A percentile compares a stretch with the other conserved stretches of the same genome.
Evolutionary conservation across 2,329 filamentous ascomycete species (phyloP).

Genomic region (Cylindrodendrum hubeiense): DNA sequence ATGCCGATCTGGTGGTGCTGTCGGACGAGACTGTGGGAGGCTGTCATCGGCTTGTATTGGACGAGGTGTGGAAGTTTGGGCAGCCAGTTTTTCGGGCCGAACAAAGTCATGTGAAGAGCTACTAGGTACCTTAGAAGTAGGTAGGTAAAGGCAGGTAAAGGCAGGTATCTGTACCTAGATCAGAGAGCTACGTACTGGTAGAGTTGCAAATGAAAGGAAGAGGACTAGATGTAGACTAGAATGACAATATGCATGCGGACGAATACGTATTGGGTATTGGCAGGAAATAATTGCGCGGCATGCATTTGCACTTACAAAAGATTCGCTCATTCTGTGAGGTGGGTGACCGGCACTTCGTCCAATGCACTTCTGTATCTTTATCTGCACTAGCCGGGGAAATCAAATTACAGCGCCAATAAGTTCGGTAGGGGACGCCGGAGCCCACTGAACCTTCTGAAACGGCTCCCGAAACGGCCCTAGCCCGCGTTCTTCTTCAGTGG

Average conservation of each 20-base stretch:
- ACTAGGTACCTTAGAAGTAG: background rate
- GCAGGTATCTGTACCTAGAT: no score
- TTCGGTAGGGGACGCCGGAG: background rate
- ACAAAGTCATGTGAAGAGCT: slow-evolving; percentile 33
- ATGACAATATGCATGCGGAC: background rate
- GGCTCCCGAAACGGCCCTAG: slow-evolving; percentile 4
- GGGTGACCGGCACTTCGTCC: background rate
- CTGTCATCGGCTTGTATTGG: slow-evolving; percentile 68
- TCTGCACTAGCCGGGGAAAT: no score
- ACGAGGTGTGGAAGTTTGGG: slow-evolving; percentile 87
- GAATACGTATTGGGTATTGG: no score
- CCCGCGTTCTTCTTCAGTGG: slow-evolving; percentile 11
- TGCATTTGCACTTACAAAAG: background rate
- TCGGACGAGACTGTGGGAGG: slow-evolving; percentile 64
- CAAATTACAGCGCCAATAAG: no score
- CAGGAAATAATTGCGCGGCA: background rate
- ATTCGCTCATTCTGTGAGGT: background rate
- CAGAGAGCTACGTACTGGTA: slow-evolving; percentile 1
- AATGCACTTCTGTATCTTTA: background rate
- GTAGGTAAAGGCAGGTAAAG: no score
- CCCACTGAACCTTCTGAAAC: slow-evolving; percentile 8
- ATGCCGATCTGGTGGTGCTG: slow-evolving; percentile 78
- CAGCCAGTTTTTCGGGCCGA: slow-evolving; percentile 56
- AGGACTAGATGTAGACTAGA: background rate
- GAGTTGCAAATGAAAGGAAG: background rate